Conservation (phyloP, 208 protist genomes). For the Leishmania major region DNA sequence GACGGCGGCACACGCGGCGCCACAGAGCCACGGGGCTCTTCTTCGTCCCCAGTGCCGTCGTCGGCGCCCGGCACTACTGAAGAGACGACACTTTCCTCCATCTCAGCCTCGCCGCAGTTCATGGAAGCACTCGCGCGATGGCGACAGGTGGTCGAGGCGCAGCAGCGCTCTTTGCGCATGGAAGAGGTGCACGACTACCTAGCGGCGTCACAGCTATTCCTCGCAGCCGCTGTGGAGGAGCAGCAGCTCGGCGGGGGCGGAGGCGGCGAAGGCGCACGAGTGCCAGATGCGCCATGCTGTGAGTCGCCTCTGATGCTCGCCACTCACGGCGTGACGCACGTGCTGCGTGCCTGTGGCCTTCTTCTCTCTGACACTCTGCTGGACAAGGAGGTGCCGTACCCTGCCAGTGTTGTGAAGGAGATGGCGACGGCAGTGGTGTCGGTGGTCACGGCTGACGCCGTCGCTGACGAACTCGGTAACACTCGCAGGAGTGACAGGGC, state of each 20-base stretch:
- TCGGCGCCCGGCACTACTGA: not conserved
- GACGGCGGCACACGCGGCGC: not conserved
- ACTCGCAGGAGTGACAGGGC: not conserved
- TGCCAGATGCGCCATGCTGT: not conserved
- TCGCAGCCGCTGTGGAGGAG: slow-evolving; percentile 18
- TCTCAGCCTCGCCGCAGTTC: not conserved
- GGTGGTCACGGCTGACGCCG: not conserved
- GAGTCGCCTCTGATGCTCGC: slow-evolving; percentile 18
- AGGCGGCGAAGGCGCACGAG: not conserved
- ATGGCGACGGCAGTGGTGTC: not conserved
- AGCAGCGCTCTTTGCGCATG: slow-evolving; percentile 20
- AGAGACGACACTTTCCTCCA: not conserved
- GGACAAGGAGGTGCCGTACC: slow-evolving; percentile 19
- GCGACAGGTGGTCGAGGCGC: slow-evolving; percentile 11
- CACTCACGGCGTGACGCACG: slow-evolving; percentile 27
- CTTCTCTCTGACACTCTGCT: slow-evolving; percentile 16
- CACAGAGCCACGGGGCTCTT: not conserved
- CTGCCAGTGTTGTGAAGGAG: slow-evolving; percentile 6
- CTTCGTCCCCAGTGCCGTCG: not conserved
- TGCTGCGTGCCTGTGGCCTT: slow-evolving; percentile 22
- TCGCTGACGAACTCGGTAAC: not conserved
- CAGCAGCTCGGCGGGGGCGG: slow-evolving; percentile 9
- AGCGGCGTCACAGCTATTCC: slow-evolving; percentile 12
- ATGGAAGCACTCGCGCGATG: slow-evolving; percentile 7
- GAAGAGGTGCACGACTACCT: slow-evolving; percentile 25